Base-by-base conservation (phyloP, 2,329 filamentous ascomycete genomes). In the Fusarium humuli region DNA sequence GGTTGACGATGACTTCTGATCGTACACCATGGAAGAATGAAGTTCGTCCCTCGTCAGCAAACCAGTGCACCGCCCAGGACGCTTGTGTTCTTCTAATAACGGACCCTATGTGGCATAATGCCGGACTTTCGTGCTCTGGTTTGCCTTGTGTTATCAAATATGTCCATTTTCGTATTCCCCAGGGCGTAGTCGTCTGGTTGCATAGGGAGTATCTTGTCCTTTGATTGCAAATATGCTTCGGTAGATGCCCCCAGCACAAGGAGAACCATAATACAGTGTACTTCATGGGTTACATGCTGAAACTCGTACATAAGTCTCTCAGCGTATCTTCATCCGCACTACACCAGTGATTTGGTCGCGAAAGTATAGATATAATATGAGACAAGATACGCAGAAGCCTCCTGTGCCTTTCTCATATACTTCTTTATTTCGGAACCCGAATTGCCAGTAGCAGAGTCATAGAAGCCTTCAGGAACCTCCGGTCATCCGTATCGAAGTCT, bases 321-420 rank as follows among this genome's bases (percentile, higher is more conserved):
- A 63, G 27, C 40, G n/a, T 47, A 42, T 46, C 37, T 22, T 37
- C 40, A 32, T 22, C 23, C 22, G 37, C 47, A 29, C 42, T 30
- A 52, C 44, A 44, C 44, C 16, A 52, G 54, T 65, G 37, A 32
- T 44, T 55, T 47, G 63, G 27, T 37, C 44, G 54, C 32, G 64
- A 53, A 48, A 46, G 54, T 49, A 49, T 40, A 65, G 57, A 53
- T 70, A 70, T 72, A 70, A 64, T 63, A 53, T n/a, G 41, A 57
- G 49, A 48, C 16, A n/a, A 22, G 20, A 27, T 40, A 29, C 48
- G 29, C 23, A 34, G 48, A 41, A n/a, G 9, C 18, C 22, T 18
- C 12, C 11, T n/a, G 23, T 27, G 37, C 23, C 12, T 45, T 32
- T 30, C 27, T 13, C 22, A 30, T 53, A 30, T 20, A 23, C 45